Percentiles rank a stretch among this genome's conserved stretches.
phyloP scores from a whole-genome alignment of 2,329 filamentous ascomycete species.

The Phaeoacremonium minimum region DNA sequence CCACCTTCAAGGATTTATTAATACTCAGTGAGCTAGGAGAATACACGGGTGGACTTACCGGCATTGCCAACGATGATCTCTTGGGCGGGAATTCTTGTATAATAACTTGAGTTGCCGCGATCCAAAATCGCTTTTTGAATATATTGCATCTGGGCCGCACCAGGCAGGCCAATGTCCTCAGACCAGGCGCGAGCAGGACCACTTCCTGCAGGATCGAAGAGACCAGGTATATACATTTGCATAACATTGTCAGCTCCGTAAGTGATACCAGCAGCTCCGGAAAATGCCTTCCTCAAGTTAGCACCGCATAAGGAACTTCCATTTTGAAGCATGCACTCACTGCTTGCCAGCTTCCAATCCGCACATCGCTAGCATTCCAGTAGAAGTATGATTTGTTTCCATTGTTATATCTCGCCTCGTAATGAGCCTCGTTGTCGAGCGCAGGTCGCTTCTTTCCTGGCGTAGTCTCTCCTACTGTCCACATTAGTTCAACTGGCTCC shows the following conservation, averaged over 20 bases:
- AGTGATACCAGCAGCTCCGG: conserved; percentile 12
- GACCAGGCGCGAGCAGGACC: conserved; percentile 10
- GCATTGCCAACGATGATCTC: no score
- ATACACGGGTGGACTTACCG: no score
- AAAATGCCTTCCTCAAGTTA: no score
- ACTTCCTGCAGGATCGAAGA: conserved; percentile 9
- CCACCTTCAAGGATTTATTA: no score
- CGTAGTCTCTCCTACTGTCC: conserved; percentile 7
- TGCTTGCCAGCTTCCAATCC: conserved; percentile 12
- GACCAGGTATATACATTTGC: conserved; percentile 11
- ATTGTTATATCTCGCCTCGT: conserved; percentile 13
- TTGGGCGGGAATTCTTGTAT: conserved; percentile 7
- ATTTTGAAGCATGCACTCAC: conserved; percentile 9
- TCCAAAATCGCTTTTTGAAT: conserved; percentile 11
- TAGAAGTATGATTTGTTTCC: conserved; percentile 7
- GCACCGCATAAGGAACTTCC: no score
- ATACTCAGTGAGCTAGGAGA: no score
- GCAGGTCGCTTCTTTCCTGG: conserved; percentile 9
- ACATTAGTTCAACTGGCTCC: conserved; percentile 14
- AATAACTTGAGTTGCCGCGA: conserved; percentile 11
- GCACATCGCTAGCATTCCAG: conserved; percentile 15
- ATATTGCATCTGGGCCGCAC: conserved; percentile 12
- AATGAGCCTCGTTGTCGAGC: conserved; percentile 14
- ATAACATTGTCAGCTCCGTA: conserved; percentile 14
- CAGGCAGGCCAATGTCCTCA: conserved; percentile 12